phyloP scores from a whole-genome alignment of 441 rosid species.

The Pelargonium fulgidum region DNA sequence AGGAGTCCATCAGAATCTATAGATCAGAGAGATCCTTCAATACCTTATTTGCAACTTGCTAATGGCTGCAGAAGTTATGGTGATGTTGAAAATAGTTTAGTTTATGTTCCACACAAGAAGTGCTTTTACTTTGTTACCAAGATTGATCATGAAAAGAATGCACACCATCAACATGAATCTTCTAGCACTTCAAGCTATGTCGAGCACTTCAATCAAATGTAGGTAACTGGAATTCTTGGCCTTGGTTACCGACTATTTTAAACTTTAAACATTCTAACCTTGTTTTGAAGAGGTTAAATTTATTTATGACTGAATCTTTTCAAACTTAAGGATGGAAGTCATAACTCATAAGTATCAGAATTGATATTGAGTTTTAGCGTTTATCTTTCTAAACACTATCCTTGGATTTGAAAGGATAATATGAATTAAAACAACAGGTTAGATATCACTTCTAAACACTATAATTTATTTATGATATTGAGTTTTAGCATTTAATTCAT shows the following conservation, averaged over 20 bases:
- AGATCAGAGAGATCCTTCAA: slow-evolving; percentile 28
- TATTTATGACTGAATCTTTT: background rate
- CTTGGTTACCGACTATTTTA: background rate
- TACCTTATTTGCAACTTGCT: slow-evolving; percentile 44
- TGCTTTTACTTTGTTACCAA: slow-evolving; percentile 52
- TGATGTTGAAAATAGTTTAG: slow-evolving; percentile 71
- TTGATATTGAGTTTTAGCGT: slow-evolving; percentile 1
- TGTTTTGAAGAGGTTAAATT: background rate
- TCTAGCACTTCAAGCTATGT: slow-evolving; percentile 37
- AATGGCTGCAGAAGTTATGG: slow-evolving; percentile 48
- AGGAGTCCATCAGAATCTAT: slow-evolving; percentile 30
- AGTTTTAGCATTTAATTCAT: slow-evolving; percentile 9
- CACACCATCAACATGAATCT: slow-evolving; percentile 39
- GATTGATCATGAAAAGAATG: slow-evolving; percentile 42
- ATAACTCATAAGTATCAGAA: background rate
- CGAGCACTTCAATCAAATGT: slow-evolving; percentile 46
- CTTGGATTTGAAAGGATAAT: no score
- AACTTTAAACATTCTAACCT: background rate
- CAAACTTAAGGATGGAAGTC: background rate
- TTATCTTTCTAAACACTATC: background rate
- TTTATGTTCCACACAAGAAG: slow-evolving; percentile 50
- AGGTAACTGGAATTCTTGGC: slow-evolving; percentile 34
- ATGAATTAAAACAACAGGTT: background rate
- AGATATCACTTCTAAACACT: no score
- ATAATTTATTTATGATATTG: background rate